These are phyloP conservation scores for Talaromyces sp. DNA, from an alignment of 2,329 filamentous ascomycete genomes.

Conservation along the genomic window DNA sequence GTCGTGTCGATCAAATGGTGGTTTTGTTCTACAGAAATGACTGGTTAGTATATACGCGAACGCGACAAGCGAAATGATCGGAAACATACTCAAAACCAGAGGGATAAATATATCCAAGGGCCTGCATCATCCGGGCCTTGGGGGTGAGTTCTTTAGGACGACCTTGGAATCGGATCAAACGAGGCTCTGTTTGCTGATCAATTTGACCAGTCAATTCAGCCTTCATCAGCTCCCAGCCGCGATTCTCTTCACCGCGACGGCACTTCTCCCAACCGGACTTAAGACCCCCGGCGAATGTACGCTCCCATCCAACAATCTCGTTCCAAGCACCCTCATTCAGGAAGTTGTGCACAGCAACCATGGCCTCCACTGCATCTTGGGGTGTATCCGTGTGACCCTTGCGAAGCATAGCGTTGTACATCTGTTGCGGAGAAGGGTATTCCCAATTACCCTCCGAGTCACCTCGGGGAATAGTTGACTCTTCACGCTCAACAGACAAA, in stretches of 20 bases:
- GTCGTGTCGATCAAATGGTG: slow-evolving; percentile 95
- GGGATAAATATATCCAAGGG: slow-evolving; percentile 78
- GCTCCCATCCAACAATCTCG: slow-evolving; percentile 93
- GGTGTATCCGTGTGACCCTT: slow-evolving; percentile 97
- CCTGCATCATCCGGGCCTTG: slow-evolving; percentile 81
- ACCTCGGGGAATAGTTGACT: slow-evolving; percentile 88
- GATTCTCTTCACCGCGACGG: slow-evolving; percentile 70
- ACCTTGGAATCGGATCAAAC: slow-evolving; percentile 83
- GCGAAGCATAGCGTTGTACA: slow-evolving; percentile 97
- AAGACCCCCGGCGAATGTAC: slow-evolving; percentile 76
- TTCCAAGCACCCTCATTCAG: slow-evolving; percentile 96
- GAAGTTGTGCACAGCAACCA: slow-evolving; percentile 98
- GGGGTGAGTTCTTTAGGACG: slow-evolving; percentile 87
- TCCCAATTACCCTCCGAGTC: slow-evolving; percentile 81
- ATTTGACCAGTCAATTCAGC: slow-evolving; percentile 44
- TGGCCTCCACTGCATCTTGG: slow-evolving; percentile 87
- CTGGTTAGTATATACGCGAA: neutral
- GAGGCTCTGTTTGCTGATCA: slow-evolving; percentile 59
- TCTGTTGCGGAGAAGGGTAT: slow-evolving; percentile 97
- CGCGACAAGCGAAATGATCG: neutral
- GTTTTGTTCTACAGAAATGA: slow-evolving; percentile 62
- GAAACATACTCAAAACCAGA: slow-evolving; percentile 69
- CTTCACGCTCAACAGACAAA: slow-evolving; percentile 79
- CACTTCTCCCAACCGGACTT: slow-evolving; percentile 73
- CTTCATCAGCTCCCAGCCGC: slow-evolving; percentile 57